phyloP scores from a whole-genome alignment of 805 yeast genomes.

The Wickerhamiella parazyma region DNA sequence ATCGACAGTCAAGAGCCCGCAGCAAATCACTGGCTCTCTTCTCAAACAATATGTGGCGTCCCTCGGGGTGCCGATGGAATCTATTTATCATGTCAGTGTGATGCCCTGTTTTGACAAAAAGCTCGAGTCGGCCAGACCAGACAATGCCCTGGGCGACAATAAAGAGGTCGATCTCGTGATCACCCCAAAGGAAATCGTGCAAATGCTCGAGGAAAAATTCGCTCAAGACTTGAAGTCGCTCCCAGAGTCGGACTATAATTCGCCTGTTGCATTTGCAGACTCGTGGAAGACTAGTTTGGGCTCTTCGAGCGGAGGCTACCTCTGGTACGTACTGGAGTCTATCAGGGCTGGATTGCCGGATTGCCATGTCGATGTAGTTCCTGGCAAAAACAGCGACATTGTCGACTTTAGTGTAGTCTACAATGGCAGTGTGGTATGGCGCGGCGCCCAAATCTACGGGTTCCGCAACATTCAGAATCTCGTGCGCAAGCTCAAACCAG shows the following conservation, averaged over 20 bases:
- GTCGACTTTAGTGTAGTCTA: conserved; percentile 48
- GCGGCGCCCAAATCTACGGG: conserved; percentile 69
- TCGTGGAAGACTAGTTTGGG: conserved; percentile 65
- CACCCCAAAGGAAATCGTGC: conserved; percentile 76
- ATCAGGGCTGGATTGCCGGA: conserved; percentile 15
- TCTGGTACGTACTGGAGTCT: conserved; percentile 47
- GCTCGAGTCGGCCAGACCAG: conserved; percentile 83
- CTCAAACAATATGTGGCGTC: conserved; percentile 34
- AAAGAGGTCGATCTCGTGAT: conserved; percentile 86
- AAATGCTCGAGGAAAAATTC: conserved; percentile 45
- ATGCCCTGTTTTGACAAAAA: conserved; percentile 99
- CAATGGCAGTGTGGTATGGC: conserved; percentile 32
- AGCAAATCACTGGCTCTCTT: conserved; percentile 77
- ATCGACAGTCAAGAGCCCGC: conserved; percentile 74
- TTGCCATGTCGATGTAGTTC: conserved; percentile 31
- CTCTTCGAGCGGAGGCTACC: conserved; percentile 82
- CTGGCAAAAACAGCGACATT: conserved; percentile 62
- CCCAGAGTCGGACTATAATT: background rate
- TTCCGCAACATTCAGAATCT: conserved; percentile 88
- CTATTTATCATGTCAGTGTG: conserved; percentile 65
- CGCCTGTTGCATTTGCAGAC: background rate
- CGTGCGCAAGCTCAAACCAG: conserved; percentile 64
- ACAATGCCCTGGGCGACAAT: conserved; percentile 29
- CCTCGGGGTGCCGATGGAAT: conserved; percentile 13
- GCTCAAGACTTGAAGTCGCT: conserved; percentile 21